Evolutionary conservation across 176 grass and related monocot genomes (phyloP).

Genomic region (Oryza longistaminata): DNA sequence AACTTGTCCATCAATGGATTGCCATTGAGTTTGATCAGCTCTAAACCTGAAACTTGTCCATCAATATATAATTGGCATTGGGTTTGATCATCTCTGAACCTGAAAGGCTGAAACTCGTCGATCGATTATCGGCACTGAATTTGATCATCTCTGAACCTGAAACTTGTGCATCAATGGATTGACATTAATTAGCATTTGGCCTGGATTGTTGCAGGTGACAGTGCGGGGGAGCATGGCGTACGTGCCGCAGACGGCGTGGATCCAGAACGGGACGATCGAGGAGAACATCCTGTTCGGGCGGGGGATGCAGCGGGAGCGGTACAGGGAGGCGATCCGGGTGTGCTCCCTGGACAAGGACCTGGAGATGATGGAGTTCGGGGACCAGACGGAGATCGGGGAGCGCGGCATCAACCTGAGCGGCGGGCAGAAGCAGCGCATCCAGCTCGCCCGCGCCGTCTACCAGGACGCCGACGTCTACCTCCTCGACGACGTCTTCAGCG

Average conservation of each 20-base stretch:
- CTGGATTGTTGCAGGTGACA: constrained; percentile 59
- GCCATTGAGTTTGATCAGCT: not conserved
- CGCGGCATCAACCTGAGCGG: constrained; percentile 97
- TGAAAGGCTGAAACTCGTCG: not conserved
- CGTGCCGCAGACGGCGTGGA: constrained; percentile 92
- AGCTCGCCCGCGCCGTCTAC: constrained; percentile 91
- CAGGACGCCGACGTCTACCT: constrained; percentile 91
- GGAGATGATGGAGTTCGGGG: constrained; percentile 99
- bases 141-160: not conserved
- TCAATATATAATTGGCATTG: not conserved
- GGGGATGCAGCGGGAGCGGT: constrained; percentile 67
- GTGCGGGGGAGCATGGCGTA: constrained; percentile 85
- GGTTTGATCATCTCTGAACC: not conserved
- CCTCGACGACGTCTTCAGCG: constrained; percentile 96
- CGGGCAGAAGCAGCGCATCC: constrained; percentile 95
- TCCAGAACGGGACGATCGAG: constrained; percentile 94
- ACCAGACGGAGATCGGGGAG: constrained; percentile 98
- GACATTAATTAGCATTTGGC: not conserved
- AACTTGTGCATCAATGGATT: not conserved
- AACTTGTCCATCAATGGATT: not conserved
- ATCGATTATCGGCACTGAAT: not conserved
- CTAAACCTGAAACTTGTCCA: no score
- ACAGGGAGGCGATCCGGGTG: constrained; percentile 77
- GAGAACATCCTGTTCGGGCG: constrained; percentile 94
- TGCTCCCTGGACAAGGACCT: constrained; percentile 95